phyloP scores from a whole-genome alignment of 2,329 filamentous ascomycete genomes.

The Fusarium dimerum region DNA sequence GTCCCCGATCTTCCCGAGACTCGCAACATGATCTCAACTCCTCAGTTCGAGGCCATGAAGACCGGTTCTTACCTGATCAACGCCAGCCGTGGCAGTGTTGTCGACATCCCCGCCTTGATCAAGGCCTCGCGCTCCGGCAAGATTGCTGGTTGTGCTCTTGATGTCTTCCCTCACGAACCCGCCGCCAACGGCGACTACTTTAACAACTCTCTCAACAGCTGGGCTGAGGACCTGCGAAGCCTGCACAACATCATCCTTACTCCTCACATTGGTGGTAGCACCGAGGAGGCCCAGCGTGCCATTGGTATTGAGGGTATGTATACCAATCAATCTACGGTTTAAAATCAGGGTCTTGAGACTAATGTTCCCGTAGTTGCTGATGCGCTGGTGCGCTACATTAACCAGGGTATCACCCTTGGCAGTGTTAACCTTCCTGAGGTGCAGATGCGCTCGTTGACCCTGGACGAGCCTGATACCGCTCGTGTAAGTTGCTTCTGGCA shows the following conservation, averaged over 20 bases:
- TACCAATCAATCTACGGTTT: not conserved
- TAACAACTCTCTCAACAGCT: slow-evolving; percentile 77
- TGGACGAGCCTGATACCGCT: slow-evolving; percentile 86
- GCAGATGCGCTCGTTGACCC: slow-evolving; percentile 81
- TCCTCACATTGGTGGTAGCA: slow-evolving; percentile 96
- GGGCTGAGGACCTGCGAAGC: slow-evolving; percentile 80
- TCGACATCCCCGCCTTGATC: slow-evolving; percentile 90
- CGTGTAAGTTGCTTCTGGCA: slow-evolving; percentile 52
- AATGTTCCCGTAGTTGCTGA: slow-evolving; percentile 63
- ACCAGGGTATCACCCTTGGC: slow-evolving; percentile 86
- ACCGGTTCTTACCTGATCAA: slow-evolving; percentile 93
- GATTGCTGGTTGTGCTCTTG: slow-evolving; percentile 90
- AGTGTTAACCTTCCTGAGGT: slow-evolving; percentile 98
- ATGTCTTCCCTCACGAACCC: slow-evolving; percentile 94
- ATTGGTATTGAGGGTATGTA: slow-evolving; percentile 80
- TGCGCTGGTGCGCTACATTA: slow-evolving; percentile 90
- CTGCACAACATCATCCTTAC: slow-evolving; percentile 94
- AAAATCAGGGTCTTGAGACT: not conserved
- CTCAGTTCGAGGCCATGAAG: slow-evolving; percentile 87
- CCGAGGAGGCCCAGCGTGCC: slow-evolving; percentile 93
- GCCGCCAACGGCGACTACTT: slow-evolving; percentile 96
- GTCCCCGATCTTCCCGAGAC: slow-evolving; percentile 94
- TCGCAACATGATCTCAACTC: slow-evolving; percentile 82
- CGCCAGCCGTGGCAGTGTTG: slow-evolving; percentile 88
- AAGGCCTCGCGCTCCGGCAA: slow-evolving; percentile 83